phyloP scores from a whole-genome alignment of 2,329 filamentous ascomycete genomes.

The Penicillium sp. region DNA sequence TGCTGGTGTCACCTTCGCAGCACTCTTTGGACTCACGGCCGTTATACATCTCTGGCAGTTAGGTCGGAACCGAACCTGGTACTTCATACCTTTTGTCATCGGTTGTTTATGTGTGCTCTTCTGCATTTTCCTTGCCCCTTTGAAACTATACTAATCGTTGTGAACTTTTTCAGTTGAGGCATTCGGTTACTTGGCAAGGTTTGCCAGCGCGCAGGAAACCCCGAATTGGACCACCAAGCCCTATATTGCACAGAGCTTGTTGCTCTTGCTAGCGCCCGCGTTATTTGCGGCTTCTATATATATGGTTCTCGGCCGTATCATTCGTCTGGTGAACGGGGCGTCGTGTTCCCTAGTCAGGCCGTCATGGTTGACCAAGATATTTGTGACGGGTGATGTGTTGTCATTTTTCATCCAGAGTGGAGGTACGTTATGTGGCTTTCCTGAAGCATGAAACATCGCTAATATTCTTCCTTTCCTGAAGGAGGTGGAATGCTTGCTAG shows the following conservation, averaged over 20 bases:
- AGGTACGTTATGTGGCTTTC: slow-evolving; percentile 5
- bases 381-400: slow-evolving; percentile 22
- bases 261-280: slow-evolving; percentile 21
- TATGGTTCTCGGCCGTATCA: slow-evolving; percentile 22
- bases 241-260: slow-evolving; percentile 18
- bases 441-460: not conserved
- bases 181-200: slow-evolving; percentile 12
- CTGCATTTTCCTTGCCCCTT: not conserved
- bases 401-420: slow-evolving; percentile 25
- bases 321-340: slow-evolving; percentile 14
- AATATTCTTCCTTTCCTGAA: not conserved
- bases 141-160: not conserved
- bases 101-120: slow-evolving; percentile 23
- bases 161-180: slow-evolving; percentile 8
- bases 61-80: slow-evolving; percentile 17
- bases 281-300: slow-evolving; percentile 24
- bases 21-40: slow-evolving; percentile 26
- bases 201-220: slow-evolving; percentile 11
- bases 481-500: slow-evolving; percentile 15
- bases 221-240: slow-evolving; percentile 20
- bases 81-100: slow-evolving; percentile 40
- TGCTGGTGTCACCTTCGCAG: slow-evolving; percentile 11
- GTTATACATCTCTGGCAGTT: slow-evolving; percentile 15
- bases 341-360: slow-evolving; percentile 17
- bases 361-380: slow-evolving; percentile 25